Evolutionary conservation across 768 basidiomycete species (phyloP), one percentile per base, ranked within the genome.

Genomic region (Rickenella mellea): DNA sequence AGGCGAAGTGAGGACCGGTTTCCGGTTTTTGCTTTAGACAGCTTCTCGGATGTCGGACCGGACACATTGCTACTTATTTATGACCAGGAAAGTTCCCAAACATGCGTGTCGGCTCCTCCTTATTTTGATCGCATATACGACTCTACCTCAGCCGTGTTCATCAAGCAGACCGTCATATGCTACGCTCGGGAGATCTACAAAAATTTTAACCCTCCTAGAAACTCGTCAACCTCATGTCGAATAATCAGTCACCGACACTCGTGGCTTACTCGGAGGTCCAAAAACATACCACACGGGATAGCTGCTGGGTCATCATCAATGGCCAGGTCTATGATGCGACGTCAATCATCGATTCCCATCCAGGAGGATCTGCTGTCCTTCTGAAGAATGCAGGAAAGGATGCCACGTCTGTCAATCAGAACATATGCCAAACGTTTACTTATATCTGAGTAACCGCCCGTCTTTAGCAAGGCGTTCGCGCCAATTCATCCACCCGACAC

Each of bases 1-100:
- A 58, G 57, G 40, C 51, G 58, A 25, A 52, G 50, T 55, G 33
- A 53, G 53, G 28, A 59, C 60, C 43, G 68, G 67, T 9, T 67
- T 65, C 50, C 63, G 71, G 51, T 76, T 75, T 52, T 58, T 72
- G 40, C 58, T 76, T 33, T 77, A 56, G 43, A 21, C 31, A 21
- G 25, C 26, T 27, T 20, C 9, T 41, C 26, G 20, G 17, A 37
- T 26, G 47, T 36, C 24, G 12, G 27, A 12, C 24, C 27, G 25
- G 44, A 33, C 28, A 40, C 29, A 37, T 40, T 26, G 9, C 28
- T 28, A n/a, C n/a, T n/a, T n/a, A n/a, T n/a, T n/a, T n/a, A n/a
- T n/a, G n/a, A n/a, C n/a, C n/a, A n/a, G n/a, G n/a, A n/a, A n/a
- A n/a, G n/a, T n/a, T n/a, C n/a, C n/a, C n/a, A n/a, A n/a, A n/a